Evolutionary conservation across 176 grass and related monocot species (phyloP).

Genomic region (Musa acuminata): DNA sequence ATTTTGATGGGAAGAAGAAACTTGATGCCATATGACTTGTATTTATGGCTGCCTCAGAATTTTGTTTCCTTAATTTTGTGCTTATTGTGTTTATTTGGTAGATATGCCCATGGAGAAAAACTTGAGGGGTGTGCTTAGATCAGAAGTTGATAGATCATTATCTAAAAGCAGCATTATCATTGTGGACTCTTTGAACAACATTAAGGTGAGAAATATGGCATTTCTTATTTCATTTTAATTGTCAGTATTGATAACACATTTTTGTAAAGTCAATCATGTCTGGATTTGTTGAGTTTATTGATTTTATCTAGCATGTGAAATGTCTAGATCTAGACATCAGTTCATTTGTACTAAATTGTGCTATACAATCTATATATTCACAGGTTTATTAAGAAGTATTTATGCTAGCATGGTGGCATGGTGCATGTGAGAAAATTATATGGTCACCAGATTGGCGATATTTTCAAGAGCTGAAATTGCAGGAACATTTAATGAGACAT

Average conservation of each 20-base stretch:
- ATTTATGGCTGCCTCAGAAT: background rate
- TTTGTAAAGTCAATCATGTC: background rate
- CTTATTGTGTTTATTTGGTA: slow-evolving; percentile 18
- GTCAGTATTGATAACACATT: background rate
- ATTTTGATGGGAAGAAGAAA: background rate
- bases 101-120: slow-evolving; percentile 96
- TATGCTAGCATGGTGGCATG: no score
- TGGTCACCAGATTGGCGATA: no score
- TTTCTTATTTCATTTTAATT: background rate
- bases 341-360: no score
- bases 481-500: no score
- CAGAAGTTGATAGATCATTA: slow-evolving; percentile 84
- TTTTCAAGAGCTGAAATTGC: no score
- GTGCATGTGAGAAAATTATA: no score
- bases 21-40: background rate
- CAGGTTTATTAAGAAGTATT: no score
- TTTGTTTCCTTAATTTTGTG: background rate
- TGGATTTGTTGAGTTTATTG: background rate
- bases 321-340: background rate
- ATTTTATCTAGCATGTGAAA: background rate
- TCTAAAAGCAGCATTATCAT: slow-evolving; percentile 75
- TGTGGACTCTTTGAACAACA: slow-evolving; percentile 86
- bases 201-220: slow-evolving; percentile 49
- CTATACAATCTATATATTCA: no score
- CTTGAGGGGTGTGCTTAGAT: slow-evolving; percentile 83